Evolutionary conservation across 1,284 basidiomycete species (phyloP), one percentile per base, ranked within the genome.

Genomic region (Schizophyllum commune): DNA sequence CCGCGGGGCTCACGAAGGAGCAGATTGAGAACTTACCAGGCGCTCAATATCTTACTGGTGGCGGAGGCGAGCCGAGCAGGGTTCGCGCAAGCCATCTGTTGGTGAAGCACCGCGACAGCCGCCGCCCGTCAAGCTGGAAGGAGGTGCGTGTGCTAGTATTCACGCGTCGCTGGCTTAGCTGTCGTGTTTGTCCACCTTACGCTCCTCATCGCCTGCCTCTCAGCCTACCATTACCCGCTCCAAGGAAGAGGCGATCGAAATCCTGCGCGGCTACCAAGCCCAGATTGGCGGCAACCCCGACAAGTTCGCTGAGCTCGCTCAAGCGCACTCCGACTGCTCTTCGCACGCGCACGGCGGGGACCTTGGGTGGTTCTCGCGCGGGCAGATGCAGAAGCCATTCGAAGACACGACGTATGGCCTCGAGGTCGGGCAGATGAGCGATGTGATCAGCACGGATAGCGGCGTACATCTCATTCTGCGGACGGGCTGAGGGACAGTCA

Each of bases 331-430:
- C 32, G 94, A 98, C 73, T 96, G 94, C 74, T 91, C 91, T 3
- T 94, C 91, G 57, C 89, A 94, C 70, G 73, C 79, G 33, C 81
- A 89, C 65, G 82, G 81, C 2, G 95, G 95, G 1, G 94, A 98
- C 72, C 82, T 98, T 5, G 93, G 97, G 4, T 83, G 79, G 77
- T 99, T 99, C 71, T 83, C 82, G 1, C 83, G 77, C 15, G 92
- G 91, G 2, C 89, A 93, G 79, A 99, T 99, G 97, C 97, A 99
- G 76, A 95, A 94, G 75, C 88, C 94, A 21, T 99, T 99, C 71
- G 96, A 98, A 77, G 93, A 97, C 22, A 92, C 92, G 4, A 84
- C 95, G 8, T 98, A 87, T 74, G 84, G 76, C 1, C 82, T 98
- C 63, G 72, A 88, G 60, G 83, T 92, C n/a, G 93, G 91, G 15